Evolutionary conservation across 2,329 filamentous ascomycete species (phyloP).

Genomic region (Colletotrichum melonis): DNA sequence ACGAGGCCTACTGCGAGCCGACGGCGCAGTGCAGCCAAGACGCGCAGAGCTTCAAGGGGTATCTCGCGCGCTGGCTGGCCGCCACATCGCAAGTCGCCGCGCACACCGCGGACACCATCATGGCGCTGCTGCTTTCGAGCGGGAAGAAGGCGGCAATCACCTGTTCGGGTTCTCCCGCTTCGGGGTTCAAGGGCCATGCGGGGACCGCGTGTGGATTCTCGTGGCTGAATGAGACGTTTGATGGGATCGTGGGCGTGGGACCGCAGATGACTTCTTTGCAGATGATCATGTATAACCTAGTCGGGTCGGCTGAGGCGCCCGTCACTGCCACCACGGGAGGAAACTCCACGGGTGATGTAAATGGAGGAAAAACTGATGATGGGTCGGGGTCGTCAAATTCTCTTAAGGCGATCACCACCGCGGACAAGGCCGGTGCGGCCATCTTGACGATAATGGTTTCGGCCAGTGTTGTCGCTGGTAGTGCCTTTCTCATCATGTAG

Average conservation of each 20-base stretch:
- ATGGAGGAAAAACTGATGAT: constrained; percentile 32
- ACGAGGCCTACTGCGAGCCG: constrained; percentile 74
- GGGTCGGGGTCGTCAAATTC: neutral
- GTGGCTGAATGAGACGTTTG: constrained; percentile 64
- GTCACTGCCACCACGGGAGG: constrained; percentile 63
- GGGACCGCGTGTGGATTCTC: constrained; percentile 69
- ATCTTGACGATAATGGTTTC: constrained; percentile 71
- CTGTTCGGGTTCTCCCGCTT: constrained; percentile 68
- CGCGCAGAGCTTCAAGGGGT: constrained; percentile 79
- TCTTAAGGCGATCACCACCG: constrained; percentile 55
- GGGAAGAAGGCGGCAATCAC: constrained; percentile 68
- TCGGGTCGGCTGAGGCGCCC: constrained; percentile 52
- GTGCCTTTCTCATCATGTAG: constrained; percentile 16
- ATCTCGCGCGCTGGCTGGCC: constrained; percentile 74
- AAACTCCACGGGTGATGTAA: constrained; percentile 56
- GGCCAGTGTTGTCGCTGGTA: constrained; percentile 50
- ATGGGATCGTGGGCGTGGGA: constrained; percentile 63
- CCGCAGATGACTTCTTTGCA: constrained; percentile 67
- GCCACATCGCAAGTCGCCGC: constrained; percentile 72
- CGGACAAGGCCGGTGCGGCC: constrained; percentile 76
- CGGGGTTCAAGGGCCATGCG: constrained; percentile 59
- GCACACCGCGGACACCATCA: constrained; percentile 63
- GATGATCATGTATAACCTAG: constrained; percentile 62
- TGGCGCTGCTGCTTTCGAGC: constrained; percentile 67
- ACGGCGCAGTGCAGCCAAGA: constrained; percentile 73